Base-by-base conservation (phyloP, 2,329 filamentous ascomycete genomes). In the Beauveria pseudobassiana region DNA sequence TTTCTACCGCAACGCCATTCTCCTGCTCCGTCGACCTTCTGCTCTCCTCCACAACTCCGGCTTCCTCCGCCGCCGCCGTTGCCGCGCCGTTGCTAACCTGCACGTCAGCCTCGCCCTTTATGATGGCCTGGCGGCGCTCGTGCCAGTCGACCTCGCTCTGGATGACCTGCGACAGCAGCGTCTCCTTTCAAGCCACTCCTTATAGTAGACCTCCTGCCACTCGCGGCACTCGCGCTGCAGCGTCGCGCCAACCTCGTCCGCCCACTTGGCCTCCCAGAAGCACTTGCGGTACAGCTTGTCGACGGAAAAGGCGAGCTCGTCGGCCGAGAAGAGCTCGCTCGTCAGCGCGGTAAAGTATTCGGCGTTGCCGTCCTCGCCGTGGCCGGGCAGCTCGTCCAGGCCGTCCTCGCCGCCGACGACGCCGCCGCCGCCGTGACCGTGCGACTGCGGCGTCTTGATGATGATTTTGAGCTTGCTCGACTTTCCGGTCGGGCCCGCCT, bases 181-280 rank as follows among this genome's bases (percentile, higher is more conserved):
- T 81, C 74, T 95, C 90, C 74, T 93, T 93, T 90, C 86, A 16
- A 85, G 77, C 90, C 90, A 95, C 70, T 91, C 89, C 64, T 85
- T 80, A 71, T 84, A 84, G 73, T 88, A 87, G 14, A 80, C 69
- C 42, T 83, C 82, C 72, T 93, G 89, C 72, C 88, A 82, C 49
- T 77, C 76, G 65, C 87, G 85, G 66, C 86, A 85, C 71, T 92
- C 87, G 60, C 77, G 78, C 67, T 82, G 82, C 56, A 95, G 77
- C 45, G 78, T 74, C 58, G 89, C 85, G 62, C 80, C 78, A 57
- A 93, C 87, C 63, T 85, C 81, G 65, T 87, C 82, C 1, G 87
- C 87, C 88, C 89, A 93, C 65, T 86, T 85, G 20, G 90, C 74
- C 71, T 93, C 88, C 67, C 85, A 82, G 61, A 84, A 82, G 76